These are phyloP conservation scores for Eucalyptus regnans DNA, from an alignment of 345 rosid species.

Conservation along the genomic window DNA sequence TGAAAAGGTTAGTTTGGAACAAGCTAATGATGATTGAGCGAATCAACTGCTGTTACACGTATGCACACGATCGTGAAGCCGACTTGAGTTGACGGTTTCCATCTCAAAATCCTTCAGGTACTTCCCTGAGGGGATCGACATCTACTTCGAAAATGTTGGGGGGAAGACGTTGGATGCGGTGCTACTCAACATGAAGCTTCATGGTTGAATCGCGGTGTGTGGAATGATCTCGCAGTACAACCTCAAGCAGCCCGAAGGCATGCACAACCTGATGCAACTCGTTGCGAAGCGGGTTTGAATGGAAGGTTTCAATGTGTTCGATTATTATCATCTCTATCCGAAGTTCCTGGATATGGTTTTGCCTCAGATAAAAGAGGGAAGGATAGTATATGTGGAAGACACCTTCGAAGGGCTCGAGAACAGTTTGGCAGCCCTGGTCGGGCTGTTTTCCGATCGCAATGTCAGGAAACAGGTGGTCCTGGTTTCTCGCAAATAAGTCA, in stretches of 20 bases:
- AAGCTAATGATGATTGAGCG: no score
- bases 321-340: neutral
- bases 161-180: no score
- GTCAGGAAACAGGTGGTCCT: neutral
- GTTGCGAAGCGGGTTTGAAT: neutral
- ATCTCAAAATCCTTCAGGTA: no score
- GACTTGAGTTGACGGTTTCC: no score
- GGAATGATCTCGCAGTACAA: no score
- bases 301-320: neutral
- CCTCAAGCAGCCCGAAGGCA: neutral
- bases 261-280: neutral
- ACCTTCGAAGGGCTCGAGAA: neutral
- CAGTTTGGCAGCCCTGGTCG: neutral
- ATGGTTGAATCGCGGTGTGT: no score
- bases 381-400: neutral
- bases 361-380: neutral
- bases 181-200: no score
- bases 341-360: neutral
- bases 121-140: neutral
- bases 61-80: no score
- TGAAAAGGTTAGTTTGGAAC: neutral
- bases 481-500: neutral
- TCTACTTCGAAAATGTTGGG: constrained; percentile 4
- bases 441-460: neutral
- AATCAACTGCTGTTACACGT: no score